Evolutionary conservation across 495 filamentous ascomycete genomes (phyloP).

Genomic region (Amniculicola lignicola): DNA sequence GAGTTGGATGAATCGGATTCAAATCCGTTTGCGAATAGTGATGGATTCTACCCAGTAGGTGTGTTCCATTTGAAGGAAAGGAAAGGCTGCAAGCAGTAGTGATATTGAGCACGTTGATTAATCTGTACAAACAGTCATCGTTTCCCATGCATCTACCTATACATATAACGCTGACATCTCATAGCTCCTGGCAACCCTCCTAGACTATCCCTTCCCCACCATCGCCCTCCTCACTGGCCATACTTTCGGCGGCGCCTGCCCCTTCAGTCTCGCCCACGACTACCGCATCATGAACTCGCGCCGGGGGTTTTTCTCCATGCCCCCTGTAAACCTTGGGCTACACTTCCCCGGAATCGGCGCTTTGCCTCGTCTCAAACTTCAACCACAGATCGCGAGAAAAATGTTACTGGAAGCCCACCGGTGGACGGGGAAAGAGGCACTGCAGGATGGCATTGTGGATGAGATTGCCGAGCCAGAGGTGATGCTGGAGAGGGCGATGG

Average conservation of each 20-base stretch:
- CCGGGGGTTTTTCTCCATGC: conserved; percentile 52
- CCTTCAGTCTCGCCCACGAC: conserved; percentile 49
- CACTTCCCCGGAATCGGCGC: conserved; percentile 52
- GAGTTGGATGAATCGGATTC: conserved; percentile 49
- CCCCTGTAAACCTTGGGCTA: conserved; percentile 50
- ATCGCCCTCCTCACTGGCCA: conserved; percentile 52
- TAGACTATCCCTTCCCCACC: conserved; percentile 53
- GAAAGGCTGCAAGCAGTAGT: too few species aligned
- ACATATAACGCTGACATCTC: conserved; percentile 11
- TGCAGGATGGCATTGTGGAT: conserved; percentile 52
- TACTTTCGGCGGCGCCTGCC: conserved; percentile 52
- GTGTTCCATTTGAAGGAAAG: too few species aligned
- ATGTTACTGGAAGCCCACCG: conserved; percentile 53
- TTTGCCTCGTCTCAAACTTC: conserved; percentile 49
- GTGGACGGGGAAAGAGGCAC: conserved; percentile 51
- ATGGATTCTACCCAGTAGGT: conserved; percentile 48
- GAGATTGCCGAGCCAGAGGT: conserved; percentile 46
- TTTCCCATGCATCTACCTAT: too few species aligned
- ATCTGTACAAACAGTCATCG: too few species aligned
- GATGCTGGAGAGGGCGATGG: conserved; percentile 48
- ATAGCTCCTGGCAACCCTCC: conserved; percentile 48
- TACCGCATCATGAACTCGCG: conserved; percentile 53
- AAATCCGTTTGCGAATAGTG: conserved; percentile 50
- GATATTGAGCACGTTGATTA: too few species aligned
- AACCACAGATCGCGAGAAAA: conserved; percentile 48